A percentile compares a stretch with the other conserved stretches of the same genome.
Evolutionary conservation across 768 basidiomycete species (phyloP).

Genomic region (Mrakia hoshinonis): DNA sequence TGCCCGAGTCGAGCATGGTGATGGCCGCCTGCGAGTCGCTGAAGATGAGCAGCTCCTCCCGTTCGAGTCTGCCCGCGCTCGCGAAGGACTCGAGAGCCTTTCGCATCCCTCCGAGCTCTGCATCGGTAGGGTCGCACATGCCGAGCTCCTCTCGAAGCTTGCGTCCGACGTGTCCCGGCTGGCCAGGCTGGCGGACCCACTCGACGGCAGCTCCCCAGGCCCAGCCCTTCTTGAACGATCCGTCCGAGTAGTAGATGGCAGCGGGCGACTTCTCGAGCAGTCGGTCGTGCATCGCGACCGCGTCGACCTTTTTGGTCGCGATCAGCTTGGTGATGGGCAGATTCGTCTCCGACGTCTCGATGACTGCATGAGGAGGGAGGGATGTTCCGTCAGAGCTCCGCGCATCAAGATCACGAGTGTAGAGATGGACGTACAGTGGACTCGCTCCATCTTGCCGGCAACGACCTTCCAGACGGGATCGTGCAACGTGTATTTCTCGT

Average conservation of each 20-base stretch:
- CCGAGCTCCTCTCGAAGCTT: constrained; percentile 37
- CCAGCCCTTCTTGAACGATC: constrained; percentile 28
- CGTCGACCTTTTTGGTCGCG: constrained; percentile 27
- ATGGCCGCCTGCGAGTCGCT: constrained; percentile 40
- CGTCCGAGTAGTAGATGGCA: constrained; percentile 28
- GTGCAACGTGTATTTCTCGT: constrained; percentile 29
- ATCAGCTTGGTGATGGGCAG: constrained; percentile 30
- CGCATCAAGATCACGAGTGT: not conserved
- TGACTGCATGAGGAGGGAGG: not conserved
- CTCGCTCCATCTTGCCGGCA: constrained; percentile 25
- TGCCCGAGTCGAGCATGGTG: constrained; percentile 35
- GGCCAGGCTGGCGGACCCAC: constrained; percentile 33
- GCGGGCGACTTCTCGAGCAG: constrained; percentile 18
- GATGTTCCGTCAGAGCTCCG: not conserved
- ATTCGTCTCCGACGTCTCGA: constrained; percentile 26
- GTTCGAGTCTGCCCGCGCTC: constrained; percentile 18
- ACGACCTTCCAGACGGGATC: constrained; percentile 30
- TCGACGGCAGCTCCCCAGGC: constrained; percentile 40
- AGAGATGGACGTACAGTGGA: constrained; percentile 15
- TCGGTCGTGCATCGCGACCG: constrained; percentile 24
- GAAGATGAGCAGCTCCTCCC: constrained; percentile 37
- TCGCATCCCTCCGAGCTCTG: constrained; percentile 38
- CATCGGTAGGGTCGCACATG: constrained; percentile 36
- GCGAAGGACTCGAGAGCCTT: constrained; percentile 39
- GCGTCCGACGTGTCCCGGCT: constrained; percentile 31